Conservation (phyloP, 75 land plant species). For the Picea glauca region DNA sequence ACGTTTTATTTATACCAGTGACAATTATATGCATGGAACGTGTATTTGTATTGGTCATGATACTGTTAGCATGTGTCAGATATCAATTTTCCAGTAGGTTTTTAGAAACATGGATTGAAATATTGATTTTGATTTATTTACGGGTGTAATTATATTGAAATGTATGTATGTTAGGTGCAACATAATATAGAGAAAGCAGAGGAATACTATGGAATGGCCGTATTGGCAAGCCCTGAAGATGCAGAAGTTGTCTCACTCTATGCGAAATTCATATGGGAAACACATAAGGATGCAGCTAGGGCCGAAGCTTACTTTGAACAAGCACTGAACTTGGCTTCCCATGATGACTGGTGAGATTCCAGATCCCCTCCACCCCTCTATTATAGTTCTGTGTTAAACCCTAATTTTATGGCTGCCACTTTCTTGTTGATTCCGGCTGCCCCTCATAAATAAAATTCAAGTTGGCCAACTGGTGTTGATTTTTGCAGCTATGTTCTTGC, state of each 20-base stretch:
- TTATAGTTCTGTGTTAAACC: background rate
- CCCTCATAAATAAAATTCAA: background rate
- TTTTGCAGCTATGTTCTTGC: conserved; percentile 54
- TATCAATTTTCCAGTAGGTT: too few relatives aligned
- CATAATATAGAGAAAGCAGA: conserved; percentile 30
- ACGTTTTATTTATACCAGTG: too few relatives aligned
- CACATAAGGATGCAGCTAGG: conserved; percentile 24
- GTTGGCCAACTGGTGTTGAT: background rate
- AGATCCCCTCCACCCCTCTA: background rate
- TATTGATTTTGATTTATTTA: background rate
- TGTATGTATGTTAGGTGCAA: conserved; percentile 1
- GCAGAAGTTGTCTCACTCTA: conserved; percentile 35
- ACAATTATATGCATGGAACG: too few relatives aligned
- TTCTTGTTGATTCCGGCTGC: background rate
- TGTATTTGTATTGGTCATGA: too few relatives aligned
- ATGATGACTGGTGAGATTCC: conserved; percentile 30
- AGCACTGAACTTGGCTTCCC: conserved; percentile 52
- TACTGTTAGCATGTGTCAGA: too few relatives aligned
- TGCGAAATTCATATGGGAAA: conserved; percentile 45
- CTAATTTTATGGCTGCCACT: background rate
- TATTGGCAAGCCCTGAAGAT: conserved; percentile 39
- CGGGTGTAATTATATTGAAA: background rate
- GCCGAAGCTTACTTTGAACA: conserved; percentile 47
- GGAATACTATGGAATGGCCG: conserved; percentile 44
- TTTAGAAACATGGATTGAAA: background rate